phyloP scores from a whole-genome alignment of 805 yeast genomes.

The Candida montana region DNA sequence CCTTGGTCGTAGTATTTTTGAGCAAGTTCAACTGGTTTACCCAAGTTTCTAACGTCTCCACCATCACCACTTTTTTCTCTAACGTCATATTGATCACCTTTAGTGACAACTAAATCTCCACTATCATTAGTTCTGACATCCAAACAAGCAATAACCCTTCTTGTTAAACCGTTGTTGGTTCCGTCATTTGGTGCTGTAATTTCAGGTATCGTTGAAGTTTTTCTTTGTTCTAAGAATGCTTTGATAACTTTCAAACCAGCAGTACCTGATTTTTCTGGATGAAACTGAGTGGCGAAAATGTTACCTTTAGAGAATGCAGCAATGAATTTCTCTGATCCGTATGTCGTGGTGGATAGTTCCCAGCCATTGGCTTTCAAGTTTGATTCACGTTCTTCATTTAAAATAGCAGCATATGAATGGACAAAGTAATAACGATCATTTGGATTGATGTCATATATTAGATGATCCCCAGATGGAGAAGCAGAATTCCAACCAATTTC shows the following conservation, averaged over 20 bases:
- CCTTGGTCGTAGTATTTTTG: constrained; percentile 88
- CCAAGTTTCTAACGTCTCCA: constrained; percentile 78
- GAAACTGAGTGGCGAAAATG: constrained; percentile 94
- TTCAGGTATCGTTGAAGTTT: constrained; percentile 16
- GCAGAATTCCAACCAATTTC: constrained; percentile 91
- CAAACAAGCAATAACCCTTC: constrained; percentile 91
- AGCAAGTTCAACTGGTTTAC: constrained; percentile 95
- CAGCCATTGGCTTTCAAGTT: constrained; percentile 44
- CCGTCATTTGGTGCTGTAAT: constrained; percentile 28
- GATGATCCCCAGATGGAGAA: constrained; percentile 22
- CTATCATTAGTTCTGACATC: constrained; percentile 94
- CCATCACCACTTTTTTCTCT: constrained; percentile 62
- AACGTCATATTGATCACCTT: constrained; percentile 98
- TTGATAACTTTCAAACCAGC: constrained; percentile 80
- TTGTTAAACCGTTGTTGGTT: constrained; percentile 62
- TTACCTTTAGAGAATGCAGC: constrained; percentile 78
- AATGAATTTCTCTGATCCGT: constrained; percentile 74
- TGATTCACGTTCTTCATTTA: constrained; percentile 34
- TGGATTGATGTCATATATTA: constrained; percentile 61
- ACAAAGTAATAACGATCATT: constrained; percentile 83
- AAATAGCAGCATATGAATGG: constrained; percentile 83
- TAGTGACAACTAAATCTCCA: constrained; percentile 96
- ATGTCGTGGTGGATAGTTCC: constrained; percentile 67
- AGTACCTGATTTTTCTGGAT: constrained; percentile 95
- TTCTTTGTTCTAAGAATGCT: constrained; percentile 52